Conservation (phyloP, 208 protist species). For the Leishmania guyanensis region DNA sequence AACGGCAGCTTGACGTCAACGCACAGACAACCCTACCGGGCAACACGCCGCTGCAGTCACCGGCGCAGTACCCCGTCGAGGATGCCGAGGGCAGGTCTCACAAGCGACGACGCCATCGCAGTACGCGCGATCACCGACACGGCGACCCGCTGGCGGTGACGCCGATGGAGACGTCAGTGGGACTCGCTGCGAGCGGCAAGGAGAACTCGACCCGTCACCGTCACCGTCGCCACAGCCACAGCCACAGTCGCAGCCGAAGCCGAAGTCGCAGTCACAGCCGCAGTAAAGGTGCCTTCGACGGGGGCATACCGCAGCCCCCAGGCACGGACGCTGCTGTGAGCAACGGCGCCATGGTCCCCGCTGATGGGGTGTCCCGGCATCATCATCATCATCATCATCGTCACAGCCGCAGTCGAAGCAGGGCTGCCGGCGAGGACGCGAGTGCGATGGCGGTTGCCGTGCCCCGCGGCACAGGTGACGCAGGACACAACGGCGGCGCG, state of each 20-base stretch:
- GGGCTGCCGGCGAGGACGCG: background rate
- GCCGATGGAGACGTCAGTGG: conserved; percentile 18
- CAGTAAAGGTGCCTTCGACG: conserved; percentile 27
- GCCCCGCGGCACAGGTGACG: background rate
- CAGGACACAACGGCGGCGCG: background rate
- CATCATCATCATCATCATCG: background rate
- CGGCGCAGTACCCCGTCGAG: conserved; percentile 18
- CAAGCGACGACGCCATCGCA: conserved; percentile 15
- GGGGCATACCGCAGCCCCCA: conserved; percentile 13
- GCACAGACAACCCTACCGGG: background rate
- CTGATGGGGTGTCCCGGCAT: background rate
- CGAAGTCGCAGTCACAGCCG: background rate
- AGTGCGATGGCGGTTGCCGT: background rate
- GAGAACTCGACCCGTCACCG: conserved; percentile 20
- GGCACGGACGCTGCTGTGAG: background rate
- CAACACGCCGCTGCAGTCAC: background rate
- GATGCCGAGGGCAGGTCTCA: conserved; percentile 20
- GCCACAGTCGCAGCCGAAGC: conserved; percentile 14
- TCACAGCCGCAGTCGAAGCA: conserved; percentile 19
- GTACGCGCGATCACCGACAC: conserved; percentile 27
- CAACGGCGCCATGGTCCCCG: background rate
- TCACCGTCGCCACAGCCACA: conserved; percentile 25
- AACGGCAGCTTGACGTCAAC: background rate
- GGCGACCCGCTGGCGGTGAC: conserved; percentile 14
- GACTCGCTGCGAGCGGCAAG: conserved; percentile 2